Base-by-base conservation (phyloP, 129 eudicot genomes). In the Apium graveolens region DNA sequence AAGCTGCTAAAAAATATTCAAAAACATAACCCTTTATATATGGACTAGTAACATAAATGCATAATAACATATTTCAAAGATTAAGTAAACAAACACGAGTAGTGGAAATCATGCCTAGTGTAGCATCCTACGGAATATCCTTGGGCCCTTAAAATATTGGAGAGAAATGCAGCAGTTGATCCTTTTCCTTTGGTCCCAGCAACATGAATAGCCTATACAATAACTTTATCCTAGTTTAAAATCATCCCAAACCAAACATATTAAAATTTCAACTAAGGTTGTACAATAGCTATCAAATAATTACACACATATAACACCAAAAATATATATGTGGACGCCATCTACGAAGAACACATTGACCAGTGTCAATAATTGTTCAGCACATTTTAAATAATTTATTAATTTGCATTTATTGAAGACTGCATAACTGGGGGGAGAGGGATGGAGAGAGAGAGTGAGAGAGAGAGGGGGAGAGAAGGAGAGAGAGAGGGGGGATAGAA, bases 111-210 rank as follows among this genome's bases (percentile, higher is more conserved):
- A 80, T 78, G 86, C 99, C 99, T 92, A 7, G 97, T 89, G 83
- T 92, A 96, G 86, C 97, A 90, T 75, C 97, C 99, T 65, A 96
- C 96, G 39, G 92, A 90, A 81, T 90, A 92, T 3, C 97, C 99
- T 79, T 90, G 84, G 24, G 93, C 93, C 37, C 97, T 82, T 82
- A 96, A 85, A 77, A 92, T 96, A 76, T 86, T 92, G 73, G 99
- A 92, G 37, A 96, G 78, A 78, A 88, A 92, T 78, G 96, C 96
- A 80, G 97, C 96, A 24, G 97, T 92, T 34, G 99, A 96, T 70
- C 99, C 99, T 87, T 96, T 96, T 70, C 99, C 99, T 85, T 96
- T 96, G 78, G 99, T 96, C 69, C 99, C 99, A 79, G 97, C 97
- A 78, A 96, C 84, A 80, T 96, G 99, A 74, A 96, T 74, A 32